Percentiles rank a stretch among this genome's conserved stretches.
Evolutionary conservation across 352 stramenopile species (phyloP).

Genomic region (Aphanomyces stellatus): DNA sequence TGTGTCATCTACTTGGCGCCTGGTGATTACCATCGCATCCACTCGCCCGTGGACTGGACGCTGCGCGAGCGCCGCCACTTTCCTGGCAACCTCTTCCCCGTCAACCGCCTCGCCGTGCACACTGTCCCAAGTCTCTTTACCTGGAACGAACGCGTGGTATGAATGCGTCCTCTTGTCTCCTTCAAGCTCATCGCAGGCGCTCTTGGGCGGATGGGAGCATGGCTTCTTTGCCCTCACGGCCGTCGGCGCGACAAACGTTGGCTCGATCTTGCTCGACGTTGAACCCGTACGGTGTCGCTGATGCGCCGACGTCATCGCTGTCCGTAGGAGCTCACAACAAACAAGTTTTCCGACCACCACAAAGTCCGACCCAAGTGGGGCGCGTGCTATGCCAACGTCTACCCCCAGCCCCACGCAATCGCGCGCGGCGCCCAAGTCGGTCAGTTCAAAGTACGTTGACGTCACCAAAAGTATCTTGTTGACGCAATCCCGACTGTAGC

Average conservation of each 20-base stretch:
- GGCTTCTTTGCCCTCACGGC: conserved; percentile 78
- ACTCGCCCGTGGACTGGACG: conserved; percentile 67
- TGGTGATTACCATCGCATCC: conserved; percentile 83
- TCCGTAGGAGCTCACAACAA: conserved; percentile 40
- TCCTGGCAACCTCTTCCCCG: conserved; percentile 71
- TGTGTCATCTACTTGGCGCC: conserved; percentile 78
- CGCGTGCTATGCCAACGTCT: conserved; percentile 43
- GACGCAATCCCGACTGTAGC: conserved; percentile 21
- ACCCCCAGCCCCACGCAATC: conserved; percentile 32
- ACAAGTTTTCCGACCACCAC: conserved; percentile 21
- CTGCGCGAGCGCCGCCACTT: conserved; percentile 72
- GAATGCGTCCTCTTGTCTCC: neutral
- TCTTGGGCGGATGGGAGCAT: conserved; percentile 64
- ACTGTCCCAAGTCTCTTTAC: conserved; percentile 73
- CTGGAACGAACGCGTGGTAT: conserved; percentile 67
- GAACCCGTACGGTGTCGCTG: conserved; percentile 29
- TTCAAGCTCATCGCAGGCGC: conserved; percentile 18
- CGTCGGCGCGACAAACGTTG: conserved; percentile 78
- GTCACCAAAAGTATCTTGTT: neutral
- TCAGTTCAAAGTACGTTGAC: conserved; percentile 52
- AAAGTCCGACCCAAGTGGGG: conserved; percentile 24
- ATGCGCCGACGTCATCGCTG: neutral
- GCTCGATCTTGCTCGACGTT: conserved; percentile 61
- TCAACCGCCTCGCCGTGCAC: conserved; percentile 51
- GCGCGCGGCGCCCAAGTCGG: conserved; percentile 56